phyloP scores from a whole-genome alignment of 2,329 filamentous ascomycete species.

The Verruconis gallopava region DNA sequence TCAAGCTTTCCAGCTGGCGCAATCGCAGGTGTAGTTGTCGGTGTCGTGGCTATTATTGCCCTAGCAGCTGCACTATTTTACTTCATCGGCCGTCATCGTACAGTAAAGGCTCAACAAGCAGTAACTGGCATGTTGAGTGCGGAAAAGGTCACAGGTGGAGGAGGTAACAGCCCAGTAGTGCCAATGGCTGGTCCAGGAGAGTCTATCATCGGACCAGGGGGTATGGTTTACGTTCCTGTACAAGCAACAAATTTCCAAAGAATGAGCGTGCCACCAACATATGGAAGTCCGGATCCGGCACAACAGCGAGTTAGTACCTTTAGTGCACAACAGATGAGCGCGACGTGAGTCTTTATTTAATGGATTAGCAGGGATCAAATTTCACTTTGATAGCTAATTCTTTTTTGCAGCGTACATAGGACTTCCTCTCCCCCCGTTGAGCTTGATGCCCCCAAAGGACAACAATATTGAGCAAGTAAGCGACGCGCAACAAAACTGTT shows the following conservation, averaged over 20 bases:
- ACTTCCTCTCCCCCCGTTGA: too few species aligned
- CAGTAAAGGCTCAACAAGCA: background rate
- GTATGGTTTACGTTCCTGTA: background rate
- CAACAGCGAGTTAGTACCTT: too few species aligned
- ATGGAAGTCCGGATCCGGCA: too few species aligned
- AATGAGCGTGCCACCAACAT: background rate
- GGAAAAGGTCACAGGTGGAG: background rate
- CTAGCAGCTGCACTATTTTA: slow-evolving; percentile 49
- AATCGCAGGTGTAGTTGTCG: slow-evolving; percentile 45
- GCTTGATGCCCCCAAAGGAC: too few species aligned
- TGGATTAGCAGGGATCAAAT: too few species aligned
- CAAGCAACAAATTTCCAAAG: background rate
- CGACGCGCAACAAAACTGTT: too few species aligned
- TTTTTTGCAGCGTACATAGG: too few species aligned
- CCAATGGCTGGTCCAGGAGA: background rate
- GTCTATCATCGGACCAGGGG: background rate
- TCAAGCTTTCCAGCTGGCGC: slow-evolving; percentile 24
- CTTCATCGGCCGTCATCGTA: slow-evolving; percentile 40
- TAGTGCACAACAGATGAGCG: too few species aligned
- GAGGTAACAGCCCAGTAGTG: background rate
- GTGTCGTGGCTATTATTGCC: slow-evolving; percentile 48
- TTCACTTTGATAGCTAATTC: too few species aligned
- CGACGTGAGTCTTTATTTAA: too few species aligned
- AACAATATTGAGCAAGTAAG: too few species aligned
- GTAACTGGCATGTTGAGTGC: background rate